Conservation (phyloP, 2,329 filamentous ascomycete species). For the Celoporthe dispersa region DNA sequence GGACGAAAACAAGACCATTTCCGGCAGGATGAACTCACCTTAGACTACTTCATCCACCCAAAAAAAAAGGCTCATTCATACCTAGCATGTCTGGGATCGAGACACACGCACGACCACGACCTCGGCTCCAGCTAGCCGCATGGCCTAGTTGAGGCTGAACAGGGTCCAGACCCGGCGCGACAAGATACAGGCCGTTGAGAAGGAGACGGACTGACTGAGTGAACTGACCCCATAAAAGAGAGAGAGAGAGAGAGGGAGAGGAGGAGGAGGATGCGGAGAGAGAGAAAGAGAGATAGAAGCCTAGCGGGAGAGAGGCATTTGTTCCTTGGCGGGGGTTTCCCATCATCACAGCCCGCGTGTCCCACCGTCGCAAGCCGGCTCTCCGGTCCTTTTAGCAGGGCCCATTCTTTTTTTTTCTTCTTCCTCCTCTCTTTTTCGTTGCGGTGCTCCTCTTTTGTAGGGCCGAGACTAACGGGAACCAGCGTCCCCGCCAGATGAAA, state of each 20-base stretch:
- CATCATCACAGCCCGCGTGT: slow-evolving; percentile 1
- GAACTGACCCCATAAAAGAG: too few relatives aligned
- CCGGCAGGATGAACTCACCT: background rate
- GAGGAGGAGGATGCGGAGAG: too few relatives aligned
- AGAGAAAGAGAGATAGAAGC: background rate
- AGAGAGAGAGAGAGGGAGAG: background rate
- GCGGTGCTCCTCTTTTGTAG: background rate
- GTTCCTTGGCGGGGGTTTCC: background rate
- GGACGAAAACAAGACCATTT: background rate
- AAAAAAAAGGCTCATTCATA: background rate
- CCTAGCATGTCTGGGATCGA: background rate
- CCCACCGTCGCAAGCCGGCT: slow-evolving; percentile 11
- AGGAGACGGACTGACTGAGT: background rate
- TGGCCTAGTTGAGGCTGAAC: slow-evolving; percentile 2
- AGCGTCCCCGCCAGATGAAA: background rate
- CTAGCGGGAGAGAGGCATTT: background rate
- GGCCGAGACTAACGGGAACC: slow-evolving; percentile 2
- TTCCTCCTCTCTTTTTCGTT: background rate
- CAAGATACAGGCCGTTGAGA: slow-evolving; percentile 3
- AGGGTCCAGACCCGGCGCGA: background rate
- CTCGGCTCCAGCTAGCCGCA: background rate
- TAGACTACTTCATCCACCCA: background rate
- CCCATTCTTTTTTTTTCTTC: background rate
- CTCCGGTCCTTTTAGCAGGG: slow-evolving; percentile 1
- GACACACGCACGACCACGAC: background rate